Base-by-base conservation (phyloP, 495 filamentous ascomycete species). In the Aspergillus baeticus region DNA sequence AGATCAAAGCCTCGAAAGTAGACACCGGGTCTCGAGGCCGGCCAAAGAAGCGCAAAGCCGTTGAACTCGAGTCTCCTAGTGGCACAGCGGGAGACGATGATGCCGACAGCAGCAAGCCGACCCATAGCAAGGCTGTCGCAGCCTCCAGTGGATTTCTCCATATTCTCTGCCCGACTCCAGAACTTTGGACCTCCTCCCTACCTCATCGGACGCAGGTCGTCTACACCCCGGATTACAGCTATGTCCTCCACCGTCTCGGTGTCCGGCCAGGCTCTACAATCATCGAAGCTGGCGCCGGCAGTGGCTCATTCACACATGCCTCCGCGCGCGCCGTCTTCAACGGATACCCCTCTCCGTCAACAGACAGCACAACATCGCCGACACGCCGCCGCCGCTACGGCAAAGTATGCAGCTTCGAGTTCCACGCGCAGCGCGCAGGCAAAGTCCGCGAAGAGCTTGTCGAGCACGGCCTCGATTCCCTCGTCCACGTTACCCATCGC, bases 201-300 rank as follows among this genome's bases (percentile, higher is more conserved):
- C 94, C 92, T 2, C 94, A 98, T 68, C 82, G 94, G 45, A 98
- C 94, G 8, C 94, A 98, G 72, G 93, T 98, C 45, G 94, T 98
- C 59, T 98, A 98, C 66, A 96, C 91, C 1, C 91, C 95, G 10
- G 94, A 98, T 70, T 96, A 96, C 73, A 96, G 92, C 72, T 98
- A 94, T 66, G 87, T 98, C 35, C 81, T 98, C 20, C 91, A 96
- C 66, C 81, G 91, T 43, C 78, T 98, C 45, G 84, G 90, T 13
- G 93, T 86, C 2, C 74, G 89, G 20, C 91, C 94, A 0, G 95
- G 94, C 2, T 82, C 80, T 10, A 81, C 81, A 10, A 66, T 98
- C 10, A 94, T 98, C 45, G 94, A 98, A 72, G 95, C 94, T 2
- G 94, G 94, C 18, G 90, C 93, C 0, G 94, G 94, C 1, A 96